These are phyloP conservation scores for Lachancea mirantina DNA, from an alignment of 805 yeast genomes.

Conservation along the genomic window DNA sequence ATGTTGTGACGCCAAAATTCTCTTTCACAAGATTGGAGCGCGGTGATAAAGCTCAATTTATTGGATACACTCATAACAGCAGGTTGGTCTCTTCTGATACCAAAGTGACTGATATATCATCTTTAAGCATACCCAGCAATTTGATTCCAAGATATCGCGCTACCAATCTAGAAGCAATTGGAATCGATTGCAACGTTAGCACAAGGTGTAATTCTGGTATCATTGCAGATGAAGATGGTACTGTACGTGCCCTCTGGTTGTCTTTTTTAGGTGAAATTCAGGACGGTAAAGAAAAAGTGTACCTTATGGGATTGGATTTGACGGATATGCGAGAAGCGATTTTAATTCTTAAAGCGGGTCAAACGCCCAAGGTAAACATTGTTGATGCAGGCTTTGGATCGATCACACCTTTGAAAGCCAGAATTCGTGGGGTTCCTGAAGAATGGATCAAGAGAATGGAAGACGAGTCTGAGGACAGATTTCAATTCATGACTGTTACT, in stretches of 20 bases:
- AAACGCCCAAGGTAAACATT: slow-evolving; percentile 53
- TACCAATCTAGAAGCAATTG: slow-evolving; percentile 69
- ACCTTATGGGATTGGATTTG: slow-evolving; percentile 71
- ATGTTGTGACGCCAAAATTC: slow-evolving; percentile 61
- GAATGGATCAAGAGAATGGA: slow-evolving; percentile 72
- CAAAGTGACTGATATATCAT: slow-evolving; percentile 65
- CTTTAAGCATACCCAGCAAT: slow-evolving; percentile 65
- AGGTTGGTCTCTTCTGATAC: slow-evolving; percentile 71
- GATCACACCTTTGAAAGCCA: slow-evolving; percentile 62
- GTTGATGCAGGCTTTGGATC: slow-evolving; percentile 75
- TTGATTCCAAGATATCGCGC: slow-evolving; percentile 77
- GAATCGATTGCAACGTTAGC: slow-evolving; percentile 65
- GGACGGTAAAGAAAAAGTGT: slow-evolving; percentile 54
- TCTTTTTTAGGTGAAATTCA: slow-evolving; percentile 71
- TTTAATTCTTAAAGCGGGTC: slow-evolving; percentile 41
- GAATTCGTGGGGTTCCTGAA: slow-evolving; percentile 82
- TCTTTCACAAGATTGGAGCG: slow-evolving; percentile 50
- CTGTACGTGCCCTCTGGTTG: slow-evolving; percentile 78
- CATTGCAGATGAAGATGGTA: slow-evolving; percentile 68
- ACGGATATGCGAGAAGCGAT: slow-evolving; percentile 56
- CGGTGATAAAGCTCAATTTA: slow-evolving; percentile 70
- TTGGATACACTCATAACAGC: slow-evolving; percentile 69
- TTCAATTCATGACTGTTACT: slow-evolving; percentile 65
- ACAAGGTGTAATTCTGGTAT: slow-evolving; percentile 76
- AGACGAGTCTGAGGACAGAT: slow-evolving; percentile 51